phyloP scores from a whole-genome alignment of 202 grass and related monocot genomes.

The Panicum virgatum region DNA sequence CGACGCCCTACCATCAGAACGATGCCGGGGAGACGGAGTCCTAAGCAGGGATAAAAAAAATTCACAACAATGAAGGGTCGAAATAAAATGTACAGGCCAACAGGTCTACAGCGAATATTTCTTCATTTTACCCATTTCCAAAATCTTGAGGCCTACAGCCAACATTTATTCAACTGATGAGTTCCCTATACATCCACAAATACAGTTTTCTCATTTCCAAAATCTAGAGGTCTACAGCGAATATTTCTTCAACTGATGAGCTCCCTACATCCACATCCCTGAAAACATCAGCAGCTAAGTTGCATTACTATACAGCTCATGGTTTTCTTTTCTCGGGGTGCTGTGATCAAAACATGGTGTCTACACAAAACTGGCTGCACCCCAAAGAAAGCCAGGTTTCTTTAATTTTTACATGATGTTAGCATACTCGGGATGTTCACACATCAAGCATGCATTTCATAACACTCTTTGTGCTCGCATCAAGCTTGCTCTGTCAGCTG shows the following conservation, averaged over 20 bases:
- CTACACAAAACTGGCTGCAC: background rate
- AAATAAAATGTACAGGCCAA: background rate
- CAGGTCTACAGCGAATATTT: background rate
- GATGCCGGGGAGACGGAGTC: background rate
- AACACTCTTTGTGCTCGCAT: background rate
- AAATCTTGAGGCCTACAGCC: background rate
- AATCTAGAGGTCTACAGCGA: background rate
- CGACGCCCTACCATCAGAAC: too few relatives aligned
- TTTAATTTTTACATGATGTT: slow-evolving; percentile 14
- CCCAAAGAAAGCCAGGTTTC: background rate
- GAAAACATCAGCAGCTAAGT: background rate
- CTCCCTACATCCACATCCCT: background rate
- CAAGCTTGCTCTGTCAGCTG: background rate
- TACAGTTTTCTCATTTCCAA: background rate
- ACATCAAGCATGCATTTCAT: too few relatives aligned
- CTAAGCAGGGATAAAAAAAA: background rate
- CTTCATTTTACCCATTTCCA: background rate
- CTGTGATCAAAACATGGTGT: background rate
- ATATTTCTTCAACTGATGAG: background rate
- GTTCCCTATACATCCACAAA: background rate
- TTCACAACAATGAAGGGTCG: background rate
- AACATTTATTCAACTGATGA: background rate
- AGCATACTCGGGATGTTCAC: too few relatives aligned
- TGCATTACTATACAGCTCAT: slow-evolving; percentile 3
- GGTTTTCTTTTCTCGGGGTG: background rate